Evolutionary conservation across 768 basidiomycete species (phyloP), one percentile per base, ranked within the genome.

Genomic region (Naganishia randhawae): DNA sequence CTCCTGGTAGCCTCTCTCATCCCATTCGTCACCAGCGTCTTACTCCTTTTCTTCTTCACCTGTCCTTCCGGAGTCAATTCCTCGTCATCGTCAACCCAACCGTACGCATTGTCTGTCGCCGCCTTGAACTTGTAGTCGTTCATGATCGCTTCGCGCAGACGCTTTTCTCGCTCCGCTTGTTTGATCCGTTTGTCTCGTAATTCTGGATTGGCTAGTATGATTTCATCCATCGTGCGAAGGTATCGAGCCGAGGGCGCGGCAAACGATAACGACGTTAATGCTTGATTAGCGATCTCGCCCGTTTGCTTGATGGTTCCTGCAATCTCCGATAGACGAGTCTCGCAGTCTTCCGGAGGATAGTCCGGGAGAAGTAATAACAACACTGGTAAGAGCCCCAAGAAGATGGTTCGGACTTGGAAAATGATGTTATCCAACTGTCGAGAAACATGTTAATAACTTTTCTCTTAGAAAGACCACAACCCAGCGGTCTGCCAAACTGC

Each of bases 141-240:
- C 57, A 61, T 61, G 17, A 41, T 29, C 29, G 33, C 33, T 25
- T 39, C 37, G 35, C 37, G 22, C 22, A 61, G 27, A 39, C 25
- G 35, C 57, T 35, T 31, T 61, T 61, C 57, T 39, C 57, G 57
- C 57, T 61, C 57, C 2, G 57, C 57, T 13, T 61, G 35, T 25
- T 9, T 13, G 41, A 41, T 19, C 2, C 57, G 57, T 22, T 39
- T n/a, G 7, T 61, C 39, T 41, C 27, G 57, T 10, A 61, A n/a
- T 16, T 61, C 22, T 25, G 57, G 57, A 14, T 41, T 61, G 37
- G 57, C 57, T 5, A 41, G 29, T 17, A 61, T 61, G 37, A 61
- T 61, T 39, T 61, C 57, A 42, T 61, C 57, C 57, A 61, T 61
- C 2, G 57, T 61, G 9, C 57, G 57, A 25, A 61, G 57, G 57